These are phyloP conservation scores for Boletus albobrunnescens DNA, from an alignment of 1,284 basidiomycete species.

Conservation along the genomic window DNA sequence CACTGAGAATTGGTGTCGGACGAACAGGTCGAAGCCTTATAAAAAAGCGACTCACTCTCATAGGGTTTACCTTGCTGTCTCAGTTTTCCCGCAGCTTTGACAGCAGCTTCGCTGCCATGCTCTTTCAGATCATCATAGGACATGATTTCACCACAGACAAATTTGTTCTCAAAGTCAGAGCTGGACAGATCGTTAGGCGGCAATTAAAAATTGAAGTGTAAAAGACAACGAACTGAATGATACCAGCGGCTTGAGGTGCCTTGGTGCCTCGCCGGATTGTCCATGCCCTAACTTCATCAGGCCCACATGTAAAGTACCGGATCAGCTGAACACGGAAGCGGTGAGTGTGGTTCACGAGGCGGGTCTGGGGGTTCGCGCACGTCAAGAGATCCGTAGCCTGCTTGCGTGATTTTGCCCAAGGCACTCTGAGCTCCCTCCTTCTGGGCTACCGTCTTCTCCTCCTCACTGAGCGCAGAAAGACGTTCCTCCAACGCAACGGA, in stretches of 20 bases:
- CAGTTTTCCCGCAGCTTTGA: constrained; percentile 95
- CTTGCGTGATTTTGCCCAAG: constrained; percentile 88
- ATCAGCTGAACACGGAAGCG: constrained; percentile 59
- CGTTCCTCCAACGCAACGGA: constrained; percentile 96
- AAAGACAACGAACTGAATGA: constrained; percentile 83
- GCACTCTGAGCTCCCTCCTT: constrained; percentile 70
- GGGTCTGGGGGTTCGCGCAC: constrained; percentile 38
- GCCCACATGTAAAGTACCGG: constrained; percentile 96
- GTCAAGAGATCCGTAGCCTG: constrained; percentile 83
- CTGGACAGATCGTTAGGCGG: constrained; percentile 34
- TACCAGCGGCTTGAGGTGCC: constrained; percentile 96
- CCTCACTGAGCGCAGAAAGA: constrained; percentile 61
- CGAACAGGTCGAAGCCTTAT: constrained; percentile 1
- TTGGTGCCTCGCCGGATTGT: constrained; percentile 92
- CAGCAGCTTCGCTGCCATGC: constrained; percentile 83
- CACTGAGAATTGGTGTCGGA: constrained; percentile 44
- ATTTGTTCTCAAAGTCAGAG: constrained; percentile 96
- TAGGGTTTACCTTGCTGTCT: constrained; percentile 97
- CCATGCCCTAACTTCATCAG: constrained; percentile 97
- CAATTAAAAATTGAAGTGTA: constrained; percentile 8
- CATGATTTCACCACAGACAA: constrained; percentile 99
- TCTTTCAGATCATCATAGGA: constrained; percentile 88
- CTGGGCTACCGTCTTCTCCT: constrained; percentile 77
- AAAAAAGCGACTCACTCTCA: constrained; percentile 60
- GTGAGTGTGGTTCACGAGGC: constrained; percentile 4